Conservation (phyloP, 495 filamentous ascomycete genomes). For the Penicillium crystallinum region DNA sequence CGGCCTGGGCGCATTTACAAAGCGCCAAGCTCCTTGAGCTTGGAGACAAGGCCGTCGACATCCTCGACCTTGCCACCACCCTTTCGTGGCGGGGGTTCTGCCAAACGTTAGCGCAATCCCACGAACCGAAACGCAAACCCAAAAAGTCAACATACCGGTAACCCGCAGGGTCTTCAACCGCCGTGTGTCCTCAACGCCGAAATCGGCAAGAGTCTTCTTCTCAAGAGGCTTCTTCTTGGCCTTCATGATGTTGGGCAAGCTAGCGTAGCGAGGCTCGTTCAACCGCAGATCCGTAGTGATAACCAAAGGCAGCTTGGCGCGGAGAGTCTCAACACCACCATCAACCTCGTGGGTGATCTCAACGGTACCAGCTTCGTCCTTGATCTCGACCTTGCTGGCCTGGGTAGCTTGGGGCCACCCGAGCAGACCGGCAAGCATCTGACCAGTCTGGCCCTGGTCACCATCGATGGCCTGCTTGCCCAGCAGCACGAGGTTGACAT, state of each 20-base stretch:
- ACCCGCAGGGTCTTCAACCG: constrained; percentile 86
- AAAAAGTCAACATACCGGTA: constrained; percentile 52
- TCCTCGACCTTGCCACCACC: constrained; percentile 96
- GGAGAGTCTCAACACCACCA: constrained; percentile 87
- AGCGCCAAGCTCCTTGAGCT: constrained; percentile 93
- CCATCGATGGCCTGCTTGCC: constrained; percentile 99
- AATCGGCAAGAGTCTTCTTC: constrained; percentile 81
- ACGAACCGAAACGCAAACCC: constrained; percentile 1
- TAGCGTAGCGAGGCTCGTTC: constrained; percentile 94
- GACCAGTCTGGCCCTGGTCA: constrained; percentile 91
- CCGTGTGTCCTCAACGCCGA: constrained; percentile 65
- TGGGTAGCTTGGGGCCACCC: constrained; percentile 93
- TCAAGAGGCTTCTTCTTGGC: constrained; percentile 98
- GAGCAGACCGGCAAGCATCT: constrained; percentile 92
- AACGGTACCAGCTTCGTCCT: constrained; percentile 49
- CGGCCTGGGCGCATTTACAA: constrained; percentile 47
- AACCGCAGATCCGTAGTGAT: constrained; percentile 92
- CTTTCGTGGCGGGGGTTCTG: constrained; percentile 82
- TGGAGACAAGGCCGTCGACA: constrained; percentile 86
- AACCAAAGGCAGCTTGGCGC: constrained; percentile 77
- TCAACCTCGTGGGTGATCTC: constrained; percentile 89
- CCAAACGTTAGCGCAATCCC: constrained; percentile 24
- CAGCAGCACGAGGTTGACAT: constrained; percentile 83
- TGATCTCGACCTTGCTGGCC: constrained; percentile 74
- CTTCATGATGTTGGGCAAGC: constrained; percentile 98